Conservation (phyloP, 352 stramenopile genomes). For the Pythium brachiatum region DNA sequence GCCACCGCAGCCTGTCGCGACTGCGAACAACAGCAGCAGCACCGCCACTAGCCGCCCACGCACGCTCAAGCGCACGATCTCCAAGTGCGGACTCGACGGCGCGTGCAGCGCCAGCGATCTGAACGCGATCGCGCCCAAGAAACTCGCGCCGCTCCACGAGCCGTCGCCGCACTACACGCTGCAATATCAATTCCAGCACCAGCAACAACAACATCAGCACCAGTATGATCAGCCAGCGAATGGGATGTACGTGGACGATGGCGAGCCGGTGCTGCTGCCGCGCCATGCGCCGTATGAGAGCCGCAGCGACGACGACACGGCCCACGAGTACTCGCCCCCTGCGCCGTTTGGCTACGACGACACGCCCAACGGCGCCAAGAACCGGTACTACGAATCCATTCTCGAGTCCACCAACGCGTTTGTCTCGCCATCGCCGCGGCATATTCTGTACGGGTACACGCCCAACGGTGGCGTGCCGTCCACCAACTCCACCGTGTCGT, state of each 20-base stretch:
- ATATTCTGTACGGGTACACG: conserved; percentile 30
- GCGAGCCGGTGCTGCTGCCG: conserved; percentile 48
- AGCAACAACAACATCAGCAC: conserved; percentile 3
- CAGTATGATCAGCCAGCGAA: conserved; percentile 9
- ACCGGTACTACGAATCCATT: conserved; percentile 39
- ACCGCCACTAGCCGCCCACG: conserved; percentile 4
- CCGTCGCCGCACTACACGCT: background rate
- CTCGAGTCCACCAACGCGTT: conserved; percentile 28
- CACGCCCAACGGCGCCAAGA: conserved; percentile 25
- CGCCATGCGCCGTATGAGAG: conserved; percentile 17
- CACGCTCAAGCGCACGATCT: conserved; percentile 74
- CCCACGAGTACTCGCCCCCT: conserved; percentile 40
- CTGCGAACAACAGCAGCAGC: background rate
- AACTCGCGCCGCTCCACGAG: conserved; percentile 32
- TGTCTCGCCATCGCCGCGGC: conserved; percentile 35
- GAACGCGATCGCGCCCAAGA: conserved; percentile 36
- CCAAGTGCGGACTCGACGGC: conserved; percentile 63
- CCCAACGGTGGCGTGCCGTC: conserved; percentile 10
- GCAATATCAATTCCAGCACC: background rate
- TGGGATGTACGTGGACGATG: conserved; percentile 21
- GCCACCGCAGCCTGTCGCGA: conserved; percentile 1
- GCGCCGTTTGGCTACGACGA: conserved; percentile 33
- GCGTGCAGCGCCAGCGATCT: conserved; percentile 22
- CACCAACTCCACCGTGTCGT: conserved; percentile 25
- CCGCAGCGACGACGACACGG: conserved; percentile 21